These are phyloP conservation scores for Heritiera littoralis DNA, from an alignment of 345 rosid species.

Conservation along the genomic window DNA sequence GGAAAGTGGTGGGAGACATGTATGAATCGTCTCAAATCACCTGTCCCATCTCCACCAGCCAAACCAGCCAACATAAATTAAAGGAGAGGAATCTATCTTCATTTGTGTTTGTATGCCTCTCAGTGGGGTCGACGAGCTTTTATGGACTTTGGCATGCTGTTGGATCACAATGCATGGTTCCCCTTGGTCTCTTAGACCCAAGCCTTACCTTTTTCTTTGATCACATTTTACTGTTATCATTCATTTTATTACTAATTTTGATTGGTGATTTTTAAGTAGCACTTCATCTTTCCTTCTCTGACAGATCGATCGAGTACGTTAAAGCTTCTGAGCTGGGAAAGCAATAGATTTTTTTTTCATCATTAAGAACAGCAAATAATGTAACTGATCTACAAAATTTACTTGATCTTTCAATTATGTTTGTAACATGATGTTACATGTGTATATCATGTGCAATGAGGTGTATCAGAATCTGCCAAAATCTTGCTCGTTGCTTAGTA, in stretches of 20 bases:
- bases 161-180: neutral
- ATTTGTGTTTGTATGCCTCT: neutral
- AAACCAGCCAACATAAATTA: neutral
- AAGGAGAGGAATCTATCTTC: slow-evolving; percentile 19
- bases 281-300: neutral
- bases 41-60: slow-evolving; percentile 11
- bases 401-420: no score
- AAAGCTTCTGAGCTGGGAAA: neutral
- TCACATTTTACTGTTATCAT: neutral
- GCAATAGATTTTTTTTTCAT: no score
- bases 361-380: neutral
- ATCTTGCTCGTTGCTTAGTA: no score
- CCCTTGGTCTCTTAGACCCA: neutral
- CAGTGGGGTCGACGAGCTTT: neutral
- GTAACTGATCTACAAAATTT: no score
- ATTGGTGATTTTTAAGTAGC: neutral
- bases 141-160: neutral
- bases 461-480: no score
- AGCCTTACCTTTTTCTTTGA: neutral
- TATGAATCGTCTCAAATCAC: slow-evolving; percentile 18
- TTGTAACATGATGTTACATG: no score
- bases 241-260: neutral
- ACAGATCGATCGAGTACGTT: neutral
- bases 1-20: neutral
- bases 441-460: no score